These are phyloP conservation scores for Colletotrichum tanaceti DNA, from an alignment of 2,329 filamentous ascomycete genomes.

Conservation along the genomic window DNA sequence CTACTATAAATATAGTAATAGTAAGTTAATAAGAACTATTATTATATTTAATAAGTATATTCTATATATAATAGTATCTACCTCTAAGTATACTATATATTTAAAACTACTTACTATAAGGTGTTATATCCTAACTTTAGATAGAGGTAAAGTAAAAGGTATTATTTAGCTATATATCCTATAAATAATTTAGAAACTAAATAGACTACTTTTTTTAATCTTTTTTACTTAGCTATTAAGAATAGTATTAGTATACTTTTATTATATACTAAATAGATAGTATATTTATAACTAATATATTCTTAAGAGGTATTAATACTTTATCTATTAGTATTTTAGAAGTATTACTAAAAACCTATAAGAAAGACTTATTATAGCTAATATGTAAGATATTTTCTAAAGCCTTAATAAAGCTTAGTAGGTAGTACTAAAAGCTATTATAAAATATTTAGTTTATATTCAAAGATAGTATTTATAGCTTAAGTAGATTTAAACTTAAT, in stretches of 20 bases:
- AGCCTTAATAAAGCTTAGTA: neutral
- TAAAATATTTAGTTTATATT: slow-evolving; percentile 1
- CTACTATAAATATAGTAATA: neutral
- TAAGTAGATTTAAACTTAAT: neutral
- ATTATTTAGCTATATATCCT: slow-evolving; percentile 47
- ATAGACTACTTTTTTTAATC: slow-evolving; percentile 30
- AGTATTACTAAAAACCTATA: slow-evolving; percentile 3
- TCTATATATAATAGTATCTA: neutral
- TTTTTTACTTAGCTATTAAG: slow-evolving; percentile 11
- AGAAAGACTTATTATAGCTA: slow-evolving; percentile 8
- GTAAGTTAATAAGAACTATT: neutral
- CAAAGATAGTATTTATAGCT: slow-evolving; percentile 13
- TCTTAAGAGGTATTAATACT: slow-evolving; percentile 11
- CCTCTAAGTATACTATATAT: slow-evolving; percentile 1
- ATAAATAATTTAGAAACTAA: slow-evolving; percentile 43
- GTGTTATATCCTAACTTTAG: slow-evolving; percentile 17
- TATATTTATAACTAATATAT: neutral
- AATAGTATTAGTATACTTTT: slow-evolving; percentile 8
- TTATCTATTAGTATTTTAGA: slow-evolving; percentile 4
- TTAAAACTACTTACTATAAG: slow-evolving; percentile 10
- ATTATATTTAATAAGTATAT: neutral
- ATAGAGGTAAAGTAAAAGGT: slow-evolving; percentile 49
- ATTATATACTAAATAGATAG: neutral
- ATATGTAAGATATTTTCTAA: slow-evolving; percentile 6
- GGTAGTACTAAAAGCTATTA: slow-evolving; percentile 8